phyloP scores from a whole-genome alignment of 371 early-diverging fungal genomes.

The Haplosporangium sp. region DNA sequence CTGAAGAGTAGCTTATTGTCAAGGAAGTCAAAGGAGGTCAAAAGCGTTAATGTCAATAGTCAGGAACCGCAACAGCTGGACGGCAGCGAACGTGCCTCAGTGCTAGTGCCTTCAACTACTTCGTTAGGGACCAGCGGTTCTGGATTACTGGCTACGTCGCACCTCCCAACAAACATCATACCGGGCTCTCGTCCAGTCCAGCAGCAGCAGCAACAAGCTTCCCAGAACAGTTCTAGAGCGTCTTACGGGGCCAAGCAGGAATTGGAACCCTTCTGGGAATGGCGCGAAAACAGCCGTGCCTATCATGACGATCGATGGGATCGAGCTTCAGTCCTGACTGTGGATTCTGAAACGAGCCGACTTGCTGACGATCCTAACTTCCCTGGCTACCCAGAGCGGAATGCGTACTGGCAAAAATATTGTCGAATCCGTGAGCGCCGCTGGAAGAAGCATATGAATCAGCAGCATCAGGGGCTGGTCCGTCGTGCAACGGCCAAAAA shows the following conservation, averaged over 20 bases:
- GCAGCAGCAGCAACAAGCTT: background rate
- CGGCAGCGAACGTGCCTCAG: too few relatives aligned
- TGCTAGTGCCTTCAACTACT: too few relatives aligned
- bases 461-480: constrained; percentile 3
- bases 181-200: too few relatives aligned
- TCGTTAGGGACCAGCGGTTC: too few relatives aligned
- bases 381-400: constrained; percentile 47
- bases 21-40: constrained; percentile 4
- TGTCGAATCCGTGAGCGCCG: constrained; percentile 46
- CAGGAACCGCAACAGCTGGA: too few relatives aligned
- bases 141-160: too few relatives aligned
- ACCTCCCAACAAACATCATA: too few relatives aligned
- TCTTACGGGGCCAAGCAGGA: background rate
- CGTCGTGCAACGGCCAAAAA: background rate
- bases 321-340: constrained; percentile 30
- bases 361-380: constrained; percentile 25
- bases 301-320: constrained; percentile 53
- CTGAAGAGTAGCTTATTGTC: background rate
- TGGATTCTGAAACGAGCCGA: constrained; percentile 28
- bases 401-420: constrained; percentile 43
- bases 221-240: background rate
- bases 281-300: constrained; percentile 22
- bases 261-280: constrained; percentile 9
- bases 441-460: constrained; percentile 10
- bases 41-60: background rate